Evolutionary conservation across 352 stramenopile genomes (phyloP).

Genomic region (Pythium periplocum): DNA sequence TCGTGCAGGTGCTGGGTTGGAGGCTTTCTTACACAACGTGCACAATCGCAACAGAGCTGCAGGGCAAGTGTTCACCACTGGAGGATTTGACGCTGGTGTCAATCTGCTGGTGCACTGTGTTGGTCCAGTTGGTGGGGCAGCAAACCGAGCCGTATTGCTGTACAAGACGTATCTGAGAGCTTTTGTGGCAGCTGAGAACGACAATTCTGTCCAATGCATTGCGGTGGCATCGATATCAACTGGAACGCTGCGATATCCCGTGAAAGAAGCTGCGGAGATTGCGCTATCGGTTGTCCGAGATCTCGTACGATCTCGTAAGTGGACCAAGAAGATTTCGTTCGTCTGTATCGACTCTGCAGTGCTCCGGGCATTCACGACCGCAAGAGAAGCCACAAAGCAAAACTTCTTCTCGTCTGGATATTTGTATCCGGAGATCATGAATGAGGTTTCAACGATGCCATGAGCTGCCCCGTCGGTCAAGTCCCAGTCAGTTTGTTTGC

Average conservation of each 20-base stretch:
- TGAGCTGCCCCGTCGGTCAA: too few relatives aligned
- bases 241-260: constrained; percentile 26
- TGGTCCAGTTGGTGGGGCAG: constrained; percentile 14
- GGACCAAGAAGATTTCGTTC: constrained; percentile 37
- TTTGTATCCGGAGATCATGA: constrained; percentile 3
- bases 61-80: constrained; percentile 29
- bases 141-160: constrained; percentile 17
- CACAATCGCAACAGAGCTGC: constrained; percentile 1
- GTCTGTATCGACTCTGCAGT: constrained; percentile 44
- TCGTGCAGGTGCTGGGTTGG: constrained; percentile 30
- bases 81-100: constrained; percentile 34
- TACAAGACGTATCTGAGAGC: constrained; percentile 55
- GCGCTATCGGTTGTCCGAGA: constrained; percentile 39
- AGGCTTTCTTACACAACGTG: constrained; percentile 11
- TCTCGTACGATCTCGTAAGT: constrained; percentile 28
- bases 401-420: constrained; percentile 7
- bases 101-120: constrained; percentile 58
- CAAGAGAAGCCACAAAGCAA: background rate
- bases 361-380: constrained; percentile 26
- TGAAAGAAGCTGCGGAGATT: constrained; percentile 28
- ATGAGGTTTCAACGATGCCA: background rate
- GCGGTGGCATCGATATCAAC: constrained; percentile 59
- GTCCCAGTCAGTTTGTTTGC: background rate
- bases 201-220: constrained; percentile 26
- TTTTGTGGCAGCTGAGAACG: constrained; percentile 22